These are phyloP conservation scores for Anaeramoeba flamelloides DNA, from an alignment of 78 protist genomes.

Conservation along the genomic window DNA sequence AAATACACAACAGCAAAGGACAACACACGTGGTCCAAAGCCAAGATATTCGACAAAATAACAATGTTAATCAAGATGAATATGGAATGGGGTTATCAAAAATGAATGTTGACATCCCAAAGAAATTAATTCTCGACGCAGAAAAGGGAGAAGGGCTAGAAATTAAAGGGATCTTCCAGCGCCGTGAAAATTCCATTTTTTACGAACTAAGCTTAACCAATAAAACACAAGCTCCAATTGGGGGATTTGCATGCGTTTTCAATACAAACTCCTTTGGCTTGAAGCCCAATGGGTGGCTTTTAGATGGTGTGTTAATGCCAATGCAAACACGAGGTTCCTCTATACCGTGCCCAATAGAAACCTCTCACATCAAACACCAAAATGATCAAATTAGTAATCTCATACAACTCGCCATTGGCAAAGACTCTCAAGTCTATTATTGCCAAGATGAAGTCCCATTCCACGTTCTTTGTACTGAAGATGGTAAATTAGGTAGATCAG, in stretches of 20 bases:
- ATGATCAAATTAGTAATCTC: neutral
- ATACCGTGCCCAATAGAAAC: too few relatives aligned
- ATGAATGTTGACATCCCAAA: too few relatives aligned
- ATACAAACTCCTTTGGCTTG: constrained; percentile 21
- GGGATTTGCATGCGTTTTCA: constrained; percentile 12
- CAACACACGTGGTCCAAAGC: too few relatives aligned
- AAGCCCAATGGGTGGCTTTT: constrained; percentile 8
- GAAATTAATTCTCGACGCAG: too few relatives aligned
- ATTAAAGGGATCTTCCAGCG: neutral
- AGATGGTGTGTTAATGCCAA: too few relatives aligned
- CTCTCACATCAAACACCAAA: neutral
- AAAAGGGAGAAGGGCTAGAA: constrained; percentile 19
- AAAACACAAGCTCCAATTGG: neutral
- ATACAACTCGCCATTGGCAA: constrained; percentile 46
- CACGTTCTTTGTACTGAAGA: constrained; percentile 11
- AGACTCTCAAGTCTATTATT: constrained; percentile 36
- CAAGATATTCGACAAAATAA: neutral
- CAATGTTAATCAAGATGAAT: neutral
- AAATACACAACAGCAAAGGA: neutral
- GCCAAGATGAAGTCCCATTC: neutral
- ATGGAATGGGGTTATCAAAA: too few relatives aligned
- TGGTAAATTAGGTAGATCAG: constrained; percentile 3
- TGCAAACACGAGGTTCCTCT: too few relatives aligned
- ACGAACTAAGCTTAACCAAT: constrained; percentile 3
- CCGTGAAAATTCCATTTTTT: neutral